These are phyloP conservation scores for Triticum turgidum DNA, from an alignment of 176 grass and related monocot species.

Conservation along the genomic window DNA sequence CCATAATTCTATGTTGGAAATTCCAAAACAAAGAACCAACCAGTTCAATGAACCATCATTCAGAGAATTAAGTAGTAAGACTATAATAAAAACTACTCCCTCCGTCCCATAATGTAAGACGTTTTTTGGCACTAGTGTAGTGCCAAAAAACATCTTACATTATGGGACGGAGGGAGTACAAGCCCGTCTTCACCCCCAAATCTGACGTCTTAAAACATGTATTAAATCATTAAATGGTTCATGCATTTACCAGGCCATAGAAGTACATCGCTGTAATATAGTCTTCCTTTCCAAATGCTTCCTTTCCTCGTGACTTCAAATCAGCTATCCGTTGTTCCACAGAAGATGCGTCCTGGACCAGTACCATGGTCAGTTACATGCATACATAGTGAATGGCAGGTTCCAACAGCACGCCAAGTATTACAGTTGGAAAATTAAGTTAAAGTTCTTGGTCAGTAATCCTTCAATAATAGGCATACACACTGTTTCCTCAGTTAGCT, in stretches of 20 bases:
- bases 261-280: slow-evolving; percentile 26
- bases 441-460: neutral
- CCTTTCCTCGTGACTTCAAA: slow-evolving; percentile 17
- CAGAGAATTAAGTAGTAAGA: neutral
- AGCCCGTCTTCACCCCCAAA: neutral
- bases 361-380: neutral
- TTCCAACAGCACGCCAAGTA: neutral
- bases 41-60: neutral
- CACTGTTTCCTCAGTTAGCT: neutral
- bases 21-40: neutral
- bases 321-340: slow-evolving; percentile 11
- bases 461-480: neutral
- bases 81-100: neutral
- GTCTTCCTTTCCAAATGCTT: slow-evolving; percentile 27
- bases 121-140: too few species aligned
- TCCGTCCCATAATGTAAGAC: too few species aligned
- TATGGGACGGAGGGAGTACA: too few species aligned
- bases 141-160: too few species aligned
- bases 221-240: neutral
- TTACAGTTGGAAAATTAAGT: neutral
- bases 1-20: neutral
- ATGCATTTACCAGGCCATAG: slow-evolving; percentile 14
- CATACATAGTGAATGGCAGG: neutral
- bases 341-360: slow-evolving; percentile 4
- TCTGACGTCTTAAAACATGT: neutral